Conservation (phyloP, 768 basidiomycete species). For the Kwoniella botswanensis region DNA sequence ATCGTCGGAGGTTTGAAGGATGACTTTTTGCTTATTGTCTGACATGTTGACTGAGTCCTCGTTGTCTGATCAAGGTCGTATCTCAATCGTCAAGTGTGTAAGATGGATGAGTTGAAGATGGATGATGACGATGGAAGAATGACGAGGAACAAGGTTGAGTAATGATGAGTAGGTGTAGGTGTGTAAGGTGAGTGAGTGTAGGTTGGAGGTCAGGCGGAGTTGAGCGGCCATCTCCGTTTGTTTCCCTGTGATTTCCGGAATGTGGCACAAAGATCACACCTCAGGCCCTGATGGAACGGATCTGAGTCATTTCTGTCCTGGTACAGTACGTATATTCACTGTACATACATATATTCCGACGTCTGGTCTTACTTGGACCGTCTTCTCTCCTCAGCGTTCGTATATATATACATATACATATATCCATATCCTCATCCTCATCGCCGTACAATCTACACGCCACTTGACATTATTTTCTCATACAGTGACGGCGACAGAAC, state of each 20-base stretch:
- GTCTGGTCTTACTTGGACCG: no score
- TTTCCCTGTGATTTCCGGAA: no score
- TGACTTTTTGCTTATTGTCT: constrained; percentile 39
- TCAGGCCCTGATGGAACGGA: no score
- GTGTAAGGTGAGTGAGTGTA: background rate
- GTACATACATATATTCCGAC: no score
- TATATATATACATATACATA: background rate
- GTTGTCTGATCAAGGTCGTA: background rate
- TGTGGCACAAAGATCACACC: no score
- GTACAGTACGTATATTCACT: no score
- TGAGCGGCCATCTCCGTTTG: no score
- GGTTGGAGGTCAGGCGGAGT: no score
- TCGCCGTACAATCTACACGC: background rate
- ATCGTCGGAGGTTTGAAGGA: constrained; percentile 73
- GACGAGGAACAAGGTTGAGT: background rate
- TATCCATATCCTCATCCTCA: background rate
- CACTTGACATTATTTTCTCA: no score
- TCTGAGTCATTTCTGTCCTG: no score
- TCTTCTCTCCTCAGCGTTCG: background rate
- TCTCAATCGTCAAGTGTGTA: background rate
- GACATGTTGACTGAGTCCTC: constrained; percentile 29
- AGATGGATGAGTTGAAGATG: background rate
- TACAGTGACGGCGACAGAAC: no score
- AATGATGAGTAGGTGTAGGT: no score
- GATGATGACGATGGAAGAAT: background rate